phyloP scores from a whole-genome alignment of 495 filamentous ascomycete species.

The Penicillium odoratum region DNA sequence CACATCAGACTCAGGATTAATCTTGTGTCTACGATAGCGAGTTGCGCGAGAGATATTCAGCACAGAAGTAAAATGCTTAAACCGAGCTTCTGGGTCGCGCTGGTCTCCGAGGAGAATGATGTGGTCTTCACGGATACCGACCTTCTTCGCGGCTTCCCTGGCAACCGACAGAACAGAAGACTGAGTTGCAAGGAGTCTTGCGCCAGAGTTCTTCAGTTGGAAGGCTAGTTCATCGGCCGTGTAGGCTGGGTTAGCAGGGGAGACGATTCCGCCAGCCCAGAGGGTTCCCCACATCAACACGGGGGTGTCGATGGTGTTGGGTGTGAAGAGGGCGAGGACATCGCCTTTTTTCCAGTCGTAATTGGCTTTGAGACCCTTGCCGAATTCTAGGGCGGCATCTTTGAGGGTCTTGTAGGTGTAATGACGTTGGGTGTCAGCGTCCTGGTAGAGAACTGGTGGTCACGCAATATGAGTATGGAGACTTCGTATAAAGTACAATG shows the following conservation, averaged over 20 bases:
- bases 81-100: conserved; percentile 54
- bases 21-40: conserved; percentile 47
- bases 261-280: conserved; percentile 81
- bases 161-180: conserved; percentile 60
- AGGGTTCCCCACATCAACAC: conserved; percentile 72
- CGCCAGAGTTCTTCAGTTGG: conserved; percentile 79
- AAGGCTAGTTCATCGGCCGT: conserved; percentile 83
- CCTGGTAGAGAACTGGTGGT: conserved; percentile 72
- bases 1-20: conserved; percentile 47
- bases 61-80: conserved; percentile 78
- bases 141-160: conserved; percentile 63
- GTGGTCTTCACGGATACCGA: conserved; percentile 59
- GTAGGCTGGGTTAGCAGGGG: conserved; percentile 86
- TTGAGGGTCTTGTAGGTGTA: conserved; percentile 75
- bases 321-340: conserved; percentile 67
- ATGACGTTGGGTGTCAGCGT: conserved; percentile 68
- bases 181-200: conserved; percentile 77
- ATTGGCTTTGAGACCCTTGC: conserved; percentile 66
- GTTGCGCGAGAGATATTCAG: conserved; percentile 55
- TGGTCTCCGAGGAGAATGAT: conserved; percentile 81
- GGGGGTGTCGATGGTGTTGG: conserved; percentile 75
- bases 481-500: not conserved
- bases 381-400: conserved; percentile 69
- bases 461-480: not conserved
- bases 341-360: conserved; percentile 84